Conservation (phyloP, 345 rosid species). For the Hevea brasiliensis region DNA sequence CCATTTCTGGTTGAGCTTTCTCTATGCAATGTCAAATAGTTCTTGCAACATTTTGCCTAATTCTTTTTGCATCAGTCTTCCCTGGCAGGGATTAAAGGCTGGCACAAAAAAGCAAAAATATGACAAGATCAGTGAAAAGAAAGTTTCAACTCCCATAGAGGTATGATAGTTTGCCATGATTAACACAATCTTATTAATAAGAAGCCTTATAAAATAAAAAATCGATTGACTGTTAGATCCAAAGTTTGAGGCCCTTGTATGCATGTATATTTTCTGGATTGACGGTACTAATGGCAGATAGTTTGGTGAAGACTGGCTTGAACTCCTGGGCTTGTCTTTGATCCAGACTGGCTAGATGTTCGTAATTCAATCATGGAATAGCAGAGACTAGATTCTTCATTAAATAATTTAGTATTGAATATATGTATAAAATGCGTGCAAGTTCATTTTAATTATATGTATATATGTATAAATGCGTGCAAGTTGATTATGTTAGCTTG, state of each 20-base stretch:
- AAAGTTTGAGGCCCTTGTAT: not conserved
- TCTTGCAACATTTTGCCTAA: constrained; percentile 5
- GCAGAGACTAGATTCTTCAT: not conserved
- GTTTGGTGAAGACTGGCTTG: not conserved
- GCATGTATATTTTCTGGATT: not conserved
- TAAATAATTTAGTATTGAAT: not conserved
- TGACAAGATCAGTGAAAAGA: constrained; percentile 93
- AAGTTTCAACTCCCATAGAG: constrained; percentile 91
- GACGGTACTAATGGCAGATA: not conserved
- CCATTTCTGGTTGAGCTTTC: not conserved
- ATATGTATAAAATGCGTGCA: too few relatives aligned
- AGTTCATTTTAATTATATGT: not conserved
- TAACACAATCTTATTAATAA: not conserved
- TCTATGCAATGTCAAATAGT: not conserved
- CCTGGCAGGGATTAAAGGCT: constrained; percentile 95
- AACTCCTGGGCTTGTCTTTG: not conserved
- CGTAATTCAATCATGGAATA: not conserved
- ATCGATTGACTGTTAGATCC: not conserved
- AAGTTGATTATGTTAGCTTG: not conserved
- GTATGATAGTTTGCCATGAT: constrained; percentile 31
- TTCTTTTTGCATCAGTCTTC: constrained; percentile 59
- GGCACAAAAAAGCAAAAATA: constrained; percentile 98
- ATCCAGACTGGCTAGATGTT: constrained; percentile 3
- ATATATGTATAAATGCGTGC: too few relatives aligned
- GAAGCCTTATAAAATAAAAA: not conserved